Base-by-base conservation (phyloP, 495 filamentous ascomycete species). In the Terfezia boudieri region DNA sequence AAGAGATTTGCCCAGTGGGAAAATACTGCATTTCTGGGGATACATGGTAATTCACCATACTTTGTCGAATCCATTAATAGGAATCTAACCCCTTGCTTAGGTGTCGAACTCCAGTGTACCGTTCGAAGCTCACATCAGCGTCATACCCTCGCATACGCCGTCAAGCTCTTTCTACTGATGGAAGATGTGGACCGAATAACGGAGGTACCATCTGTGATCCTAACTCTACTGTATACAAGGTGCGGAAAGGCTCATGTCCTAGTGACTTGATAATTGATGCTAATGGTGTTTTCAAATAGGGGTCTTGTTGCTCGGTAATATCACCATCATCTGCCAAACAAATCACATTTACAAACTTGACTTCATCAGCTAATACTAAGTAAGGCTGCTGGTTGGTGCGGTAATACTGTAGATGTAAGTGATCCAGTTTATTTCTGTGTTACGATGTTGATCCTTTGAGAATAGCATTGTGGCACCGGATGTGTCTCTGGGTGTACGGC, bases 381-480 rank as follows among this genome's bases (percentile, higher is more conserved):
- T 26, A 11, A 49, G 60, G 52, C 57, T 61, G 58, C 53, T 58
- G 67, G 67, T 17, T 68, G 63, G 58, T 69, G 67, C 52, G 67
- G 67, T 53, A 63, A 62, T 49, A 58, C 60, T 36, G 22, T 60
- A 37, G 66, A 58, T 46, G 41, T 46, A 5, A 46, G 41, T 2
- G 12, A 14, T 32, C 26, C 7, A 32, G 26, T 32, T 32, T 32
- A 32, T 32, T 32, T 32, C 26, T 32, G 4, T 7, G 26, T 7
- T 32, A 7, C 0, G 26, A 32, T 32, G 7, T 4, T 32, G 26
- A 32, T 32, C 26, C 7, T 5, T 32, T 32, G 26, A 32, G 4
- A 46, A 46, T 46, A 46, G n/a, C 64, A 68, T 52, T 68, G 67
- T 54, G 67, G 66, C 26, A 63, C 60, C 37, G 67, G 67, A 9